phyloP scores from a whole-genome alignment of 441 rosid species.

The Populus tomentosa region DNA sequence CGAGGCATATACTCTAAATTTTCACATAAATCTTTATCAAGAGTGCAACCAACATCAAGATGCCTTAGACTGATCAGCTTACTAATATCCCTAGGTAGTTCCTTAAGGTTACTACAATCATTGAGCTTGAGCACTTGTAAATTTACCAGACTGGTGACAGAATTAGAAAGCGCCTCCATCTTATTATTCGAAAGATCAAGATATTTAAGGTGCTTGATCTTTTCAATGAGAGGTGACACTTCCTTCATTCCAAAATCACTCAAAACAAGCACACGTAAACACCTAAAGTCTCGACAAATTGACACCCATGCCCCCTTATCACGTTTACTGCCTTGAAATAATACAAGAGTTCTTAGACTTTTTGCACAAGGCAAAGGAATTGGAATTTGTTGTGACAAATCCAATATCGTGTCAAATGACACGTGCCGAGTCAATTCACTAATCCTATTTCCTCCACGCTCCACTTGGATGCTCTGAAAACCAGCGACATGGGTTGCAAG shows the following conservation, averaged over 20 bases:
- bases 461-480: too few relatives aligned
- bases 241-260: not conserved
- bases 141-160: not conserved
- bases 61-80: slow-evolving; percentile 14
- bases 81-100: slow-evolving; percentile 8
- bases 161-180: not conserved
- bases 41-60: not conserved
- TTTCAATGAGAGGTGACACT: not conserved
- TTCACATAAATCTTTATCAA: accelerated
- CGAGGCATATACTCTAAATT: slow-evolving; percentile 12
- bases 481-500: too few relatives aligned
- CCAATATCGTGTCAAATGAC: too few relatives aligned
- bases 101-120: not conserved
- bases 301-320: not conserved
- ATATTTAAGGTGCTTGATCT: not conserved
- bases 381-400: too few relatives aligned
- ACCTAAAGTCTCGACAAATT: slow-evolving; percentile 7
- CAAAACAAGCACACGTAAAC: slow-evolving; percentile 7
- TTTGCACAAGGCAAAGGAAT: too few relatives aligned
- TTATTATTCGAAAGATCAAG: not conserved
- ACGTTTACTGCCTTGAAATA: too few relatives aligned
- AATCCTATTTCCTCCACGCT: too few relatives aligned
- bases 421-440: too few relatives aligned
- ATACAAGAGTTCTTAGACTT: too few relatives aligned
- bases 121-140: slow-evolving; percentile 7